Conservation (phyloP, 2,329 filamentous ascomycete genomes). For the Leptoxyphium fumago region DNA sequence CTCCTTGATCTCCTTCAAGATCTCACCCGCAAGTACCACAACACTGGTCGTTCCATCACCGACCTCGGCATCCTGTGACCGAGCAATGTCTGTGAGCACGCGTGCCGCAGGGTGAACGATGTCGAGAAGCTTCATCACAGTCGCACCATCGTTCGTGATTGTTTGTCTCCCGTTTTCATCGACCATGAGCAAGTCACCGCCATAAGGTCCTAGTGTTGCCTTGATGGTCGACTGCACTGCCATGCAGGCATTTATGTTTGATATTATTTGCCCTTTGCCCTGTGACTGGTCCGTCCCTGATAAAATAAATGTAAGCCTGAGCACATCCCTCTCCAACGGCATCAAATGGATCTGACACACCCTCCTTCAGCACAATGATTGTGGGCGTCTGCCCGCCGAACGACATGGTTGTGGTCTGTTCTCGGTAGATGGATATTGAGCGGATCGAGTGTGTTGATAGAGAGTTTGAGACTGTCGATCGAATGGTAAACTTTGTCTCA, state of each 20-base stretch:
- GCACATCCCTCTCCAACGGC: constrained; percentile 8
- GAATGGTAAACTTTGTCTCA: too few species aligned
- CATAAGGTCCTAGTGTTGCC: constrained; percentile 89
- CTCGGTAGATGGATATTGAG: background rate
- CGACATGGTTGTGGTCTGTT: constrained; percentile 50
- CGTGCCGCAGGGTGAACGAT: constrained; percentile 95
- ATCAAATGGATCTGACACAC: constrained; percentile 40
- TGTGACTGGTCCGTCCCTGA: constrained; percentile 93
- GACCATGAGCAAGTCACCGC: constrained; percentile 88
- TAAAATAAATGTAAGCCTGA: constrained; percentile 2
- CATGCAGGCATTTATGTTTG: constrained; percentile 96
- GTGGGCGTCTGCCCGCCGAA: constrained; percentile 96
- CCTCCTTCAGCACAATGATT: constrained; percentile 95
- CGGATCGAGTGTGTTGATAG: background rate
- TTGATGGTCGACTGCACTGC: constrained; percentile 94
- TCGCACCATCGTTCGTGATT: constrained; percentile 97
- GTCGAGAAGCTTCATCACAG: constrained; percentile 99
- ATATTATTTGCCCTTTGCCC: constrained; percentile 89
- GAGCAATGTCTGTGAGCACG: constrained; percentile 94
- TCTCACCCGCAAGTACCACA: constrained; percentile 92
- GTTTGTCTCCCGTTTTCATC: constrained; percentile 92
- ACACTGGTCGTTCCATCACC: constrained; percentile 97
- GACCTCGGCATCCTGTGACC: constrained; percentile 97
- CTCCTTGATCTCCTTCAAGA: constrained; percentile 92
- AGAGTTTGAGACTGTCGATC: too few species aligned